Percentiles rank a stretch among this genome's conserved stretches.
Conservation (phyloP, 202 grass and related monocot genomes). For the Miscanthus sacchariflorus region DNA sequence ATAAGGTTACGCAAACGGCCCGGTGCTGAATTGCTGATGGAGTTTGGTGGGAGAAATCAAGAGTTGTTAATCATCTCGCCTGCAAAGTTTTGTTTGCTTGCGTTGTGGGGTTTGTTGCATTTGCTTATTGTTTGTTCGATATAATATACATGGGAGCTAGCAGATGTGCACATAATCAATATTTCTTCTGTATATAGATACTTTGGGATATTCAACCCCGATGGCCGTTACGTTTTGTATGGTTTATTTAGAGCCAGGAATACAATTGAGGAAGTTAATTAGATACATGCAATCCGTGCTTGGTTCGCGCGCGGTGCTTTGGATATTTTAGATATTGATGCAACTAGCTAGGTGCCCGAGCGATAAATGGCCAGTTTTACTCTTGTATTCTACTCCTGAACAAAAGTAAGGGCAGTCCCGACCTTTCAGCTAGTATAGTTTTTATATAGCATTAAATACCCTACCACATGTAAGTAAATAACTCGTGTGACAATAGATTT, state of each 20-base stretch:
- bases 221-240: not conserved
- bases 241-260: not conserved
- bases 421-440: no score
- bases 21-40: not conserved
- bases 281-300: no score
- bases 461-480: no score
- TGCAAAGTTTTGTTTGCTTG: slow-evolving; percentile 55
- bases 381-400: no score
- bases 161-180: not conserved
- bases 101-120: not conserved
- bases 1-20: slow-evolving; percentile 4
- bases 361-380: no score
- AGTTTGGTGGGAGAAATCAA: slow-evolving; percentile 32
- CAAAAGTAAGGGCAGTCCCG: no score
- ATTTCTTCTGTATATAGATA: not conserved
- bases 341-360: no score
- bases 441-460: no score
- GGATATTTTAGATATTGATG: no score
- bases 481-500: no score
- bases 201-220: not conserved
- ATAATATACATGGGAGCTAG: slow-evolving; percentile 1
- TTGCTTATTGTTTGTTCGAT: slow-evolving; percentile 17
- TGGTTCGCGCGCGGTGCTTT: no score
- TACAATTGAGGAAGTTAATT: no score
- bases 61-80: slow-evolving; percentile 40